These are phyloP conservation scores for Colletotrichum sp. DNA, from an alignment of 2,329 filamentous ascomycete species.

Conservation along the genomic window DNA sequence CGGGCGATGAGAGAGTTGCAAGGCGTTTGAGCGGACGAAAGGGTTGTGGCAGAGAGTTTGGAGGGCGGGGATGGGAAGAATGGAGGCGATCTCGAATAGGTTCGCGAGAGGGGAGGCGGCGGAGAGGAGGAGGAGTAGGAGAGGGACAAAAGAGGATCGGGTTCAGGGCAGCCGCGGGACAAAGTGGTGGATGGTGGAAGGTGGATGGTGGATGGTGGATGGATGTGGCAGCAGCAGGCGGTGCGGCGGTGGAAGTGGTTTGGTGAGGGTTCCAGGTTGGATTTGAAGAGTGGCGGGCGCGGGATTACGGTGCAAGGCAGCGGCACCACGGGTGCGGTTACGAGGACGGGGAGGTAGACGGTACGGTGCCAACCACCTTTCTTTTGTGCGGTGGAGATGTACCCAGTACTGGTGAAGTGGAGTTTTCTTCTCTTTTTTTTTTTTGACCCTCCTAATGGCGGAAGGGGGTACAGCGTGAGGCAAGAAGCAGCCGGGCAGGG, in stretches of 20 bases:
- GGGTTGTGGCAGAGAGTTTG: background rate
- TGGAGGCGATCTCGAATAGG: background rate
- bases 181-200: background rate
- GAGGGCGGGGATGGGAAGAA: background rate
- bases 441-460: background rate
- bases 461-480: background rate
- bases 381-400: background rate
- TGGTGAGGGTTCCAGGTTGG: constrained; percentile 7
- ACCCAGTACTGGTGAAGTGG: background rate
- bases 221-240: background rate
- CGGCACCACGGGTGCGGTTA: background rate
- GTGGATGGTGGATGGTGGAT: background rate
- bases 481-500: background rate
- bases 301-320: background rate
- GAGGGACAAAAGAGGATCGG: background rate
- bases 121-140: background rate
- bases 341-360: background rate
- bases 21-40: background rate
- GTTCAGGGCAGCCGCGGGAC: background rate
- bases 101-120: background rate
- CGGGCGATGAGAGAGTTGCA: constrained; percentile 11
- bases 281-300: constrained; percentile 14
- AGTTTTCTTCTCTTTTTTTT: background rate
- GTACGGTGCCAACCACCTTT: background rate
- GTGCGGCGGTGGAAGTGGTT: background rate